phyloP scores from a whole-genome alignment of 208 protist species.

The Tritrichomonas foetus region DNA sequence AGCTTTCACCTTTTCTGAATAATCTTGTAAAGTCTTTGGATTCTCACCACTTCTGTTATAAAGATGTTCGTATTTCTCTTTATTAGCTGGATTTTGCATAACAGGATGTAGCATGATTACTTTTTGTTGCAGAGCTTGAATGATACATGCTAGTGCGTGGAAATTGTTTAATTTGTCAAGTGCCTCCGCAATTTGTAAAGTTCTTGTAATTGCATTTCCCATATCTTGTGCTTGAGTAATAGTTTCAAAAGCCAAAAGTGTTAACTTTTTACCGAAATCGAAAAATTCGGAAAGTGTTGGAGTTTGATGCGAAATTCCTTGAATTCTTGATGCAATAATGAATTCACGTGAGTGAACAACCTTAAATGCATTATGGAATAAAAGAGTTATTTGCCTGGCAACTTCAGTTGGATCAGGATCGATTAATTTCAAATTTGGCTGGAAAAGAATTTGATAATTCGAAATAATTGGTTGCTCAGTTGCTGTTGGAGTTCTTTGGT shows the following conservation, averaged over 20 bases:
- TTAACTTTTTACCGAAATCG: neutral
- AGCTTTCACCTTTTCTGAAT: neutral
- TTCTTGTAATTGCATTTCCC: neutral
- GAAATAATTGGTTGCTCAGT: neutral
- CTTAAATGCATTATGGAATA: constrained; percentile 23
- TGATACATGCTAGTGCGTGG: neutral
- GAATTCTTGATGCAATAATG: neutral
- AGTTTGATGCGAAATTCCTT: neutral
- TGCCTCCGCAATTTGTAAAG: neutral
- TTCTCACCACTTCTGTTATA: neutral
- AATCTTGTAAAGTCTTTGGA: neutral
- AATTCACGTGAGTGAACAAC: constrained; percentile 19
- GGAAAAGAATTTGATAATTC: neutral
- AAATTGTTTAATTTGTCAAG: neutral
- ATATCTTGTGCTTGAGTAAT: neutral
- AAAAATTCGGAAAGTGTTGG: constrained; percentile 12
- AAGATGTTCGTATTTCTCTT: neutral
- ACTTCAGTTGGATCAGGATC: neutral
- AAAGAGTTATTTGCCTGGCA: neutral
- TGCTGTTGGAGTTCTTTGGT: neutral
- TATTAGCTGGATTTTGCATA: neutral
- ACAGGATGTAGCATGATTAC: neutral
- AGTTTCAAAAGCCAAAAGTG: neutral
- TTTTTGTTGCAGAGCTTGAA: neutral
- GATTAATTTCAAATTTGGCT: constrained; percentile 12